A percentile compares a stretch with the other conserved stretches of the same genome.
These are phyloP conservation scores for Fusarium beomiforme DNA, from an alignment of 2,329 filamentous ascomycete genomes.

Conservation along the genomic window DNA sequence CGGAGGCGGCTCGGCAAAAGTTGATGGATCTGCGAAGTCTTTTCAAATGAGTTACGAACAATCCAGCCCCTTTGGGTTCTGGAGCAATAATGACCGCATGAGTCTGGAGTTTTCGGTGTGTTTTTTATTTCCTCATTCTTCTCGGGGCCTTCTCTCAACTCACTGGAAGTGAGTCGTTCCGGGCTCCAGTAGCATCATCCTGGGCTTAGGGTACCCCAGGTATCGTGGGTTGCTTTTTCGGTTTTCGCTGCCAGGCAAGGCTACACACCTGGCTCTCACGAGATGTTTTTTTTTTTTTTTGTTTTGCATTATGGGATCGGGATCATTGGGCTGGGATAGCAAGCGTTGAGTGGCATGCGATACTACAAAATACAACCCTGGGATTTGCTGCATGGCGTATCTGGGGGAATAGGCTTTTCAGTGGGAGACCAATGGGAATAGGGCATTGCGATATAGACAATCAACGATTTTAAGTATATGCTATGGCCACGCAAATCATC, in stretches of 20 bases:
- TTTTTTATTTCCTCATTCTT: conserved; percentile 43
- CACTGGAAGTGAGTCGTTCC: conserved; percentile 22
- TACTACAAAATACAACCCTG: conserved; percentile 36
- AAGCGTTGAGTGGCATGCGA: conserved; percentile 32
- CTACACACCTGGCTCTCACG: conserved; percentile 45
- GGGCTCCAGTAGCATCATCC: conserved; percentile 31
- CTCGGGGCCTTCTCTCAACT: conserved; percentile 34
- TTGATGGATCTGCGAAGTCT: conserved; percentile 67
- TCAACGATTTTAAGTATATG: conserved; percentile 8
- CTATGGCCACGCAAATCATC: not conserved
- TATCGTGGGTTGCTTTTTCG: conserved; percentile 25
- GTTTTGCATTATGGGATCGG: conserved; percentile 27
- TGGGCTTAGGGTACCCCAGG: conserved; percentile 24
- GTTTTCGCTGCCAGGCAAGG: conserved; percentile 17
- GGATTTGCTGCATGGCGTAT: conserved; percentile 20
- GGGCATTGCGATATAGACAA: conserved; percentile 26
- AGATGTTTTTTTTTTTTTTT: conserved; percentile 32
- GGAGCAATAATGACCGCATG: conserved; percentile 31
- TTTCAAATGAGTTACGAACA: conserved; percentile 57
- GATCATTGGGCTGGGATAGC: conserved; percentile 24
- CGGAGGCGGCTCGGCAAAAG: conserved; percentile 68
- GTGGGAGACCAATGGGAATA: not conserved
- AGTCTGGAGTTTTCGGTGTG: conserved; percentile 36
- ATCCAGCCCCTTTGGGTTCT: conserved; percentile 10
- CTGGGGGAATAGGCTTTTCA: conserved; percentile 5